Evolutionary conservation across 2,329 filamentous ascomycete genomes (phyloP), one percentile per base, ranked within the genome.

Genomic region (Elsinoe australis): DNA sequence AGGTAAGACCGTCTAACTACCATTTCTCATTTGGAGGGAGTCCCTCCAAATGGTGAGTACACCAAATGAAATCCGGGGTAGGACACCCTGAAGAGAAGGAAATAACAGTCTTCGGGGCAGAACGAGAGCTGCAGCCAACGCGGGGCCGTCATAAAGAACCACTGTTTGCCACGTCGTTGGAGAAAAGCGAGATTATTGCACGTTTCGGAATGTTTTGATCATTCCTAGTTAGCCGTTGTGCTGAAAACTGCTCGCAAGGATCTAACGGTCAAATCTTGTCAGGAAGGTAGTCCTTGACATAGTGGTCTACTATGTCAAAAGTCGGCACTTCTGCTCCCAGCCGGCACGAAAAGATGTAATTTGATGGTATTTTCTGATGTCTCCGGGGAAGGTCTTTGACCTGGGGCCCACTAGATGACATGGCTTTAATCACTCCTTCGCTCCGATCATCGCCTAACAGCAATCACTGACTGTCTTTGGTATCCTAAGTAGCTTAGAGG

Each of bases 231-330:
- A 10, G 29, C n/a, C 29, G 29, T 32, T 32, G 29, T 32, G 29
- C 29, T 32, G 17, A 32, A 2, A 32, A 32, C 29, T 32, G 29
- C 29, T 32, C 29, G 29, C 29, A 32, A 32, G 29, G 29, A 32
- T 32, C 29, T n/a, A 32, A 32, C 29, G 29, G 29, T 32, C 29
- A 32, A 32, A 32, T 32, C 29, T 32, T 32, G 29, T 32, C 29
- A 32, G 29, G 29, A 32, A 32, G 29, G 29, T 15, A 32, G 29
- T 32, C 29, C 2, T 32, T 12, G 29, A 32, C 29, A 32, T 32
- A n/a, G 5, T 32, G 12, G 29, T 8, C 29, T n/a, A 2, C 17
- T 3, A 2, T 32, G 4, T n/a, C 10, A n/a, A 32, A n/a, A 7
- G 29, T 15, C 29, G 29, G 29, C 29, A 2, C 29, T 32, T 32